Conservation (phyloP, 208 protist species). For the Wallacemonas rigidus region DNA sequence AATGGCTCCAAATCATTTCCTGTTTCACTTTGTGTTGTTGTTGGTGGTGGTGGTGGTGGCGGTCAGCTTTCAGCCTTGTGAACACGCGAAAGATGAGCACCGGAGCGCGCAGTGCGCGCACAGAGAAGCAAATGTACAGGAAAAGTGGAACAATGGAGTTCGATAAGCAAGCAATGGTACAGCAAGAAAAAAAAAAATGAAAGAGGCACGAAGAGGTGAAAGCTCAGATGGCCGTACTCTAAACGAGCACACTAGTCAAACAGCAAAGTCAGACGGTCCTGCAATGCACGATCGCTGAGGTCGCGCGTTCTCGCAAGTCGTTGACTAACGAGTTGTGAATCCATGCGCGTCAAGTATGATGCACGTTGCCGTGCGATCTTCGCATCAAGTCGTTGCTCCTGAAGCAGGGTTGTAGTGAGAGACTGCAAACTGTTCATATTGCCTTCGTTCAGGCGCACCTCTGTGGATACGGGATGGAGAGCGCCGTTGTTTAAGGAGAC, state of each 20-base stretch:
- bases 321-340: background rate
- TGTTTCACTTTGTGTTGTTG: no score
- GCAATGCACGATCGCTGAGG: background rate
- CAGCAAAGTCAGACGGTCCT: background rate
- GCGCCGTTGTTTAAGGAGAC: background rate
- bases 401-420: background rate
- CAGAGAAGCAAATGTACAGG: background rate
- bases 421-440: no score
- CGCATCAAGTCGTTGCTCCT: conserved; percentile 1
- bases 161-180: conserved; percentile 10
- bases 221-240: background rate
- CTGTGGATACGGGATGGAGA: no score
- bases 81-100: no score
- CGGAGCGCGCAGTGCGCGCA: background rate
- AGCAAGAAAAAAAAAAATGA: conserved; percentile 24
- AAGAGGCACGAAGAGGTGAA: conserved; percentile 3
- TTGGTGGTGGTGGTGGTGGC: no score
- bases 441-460: no score
- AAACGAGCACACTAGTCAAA: conserved; percentile 5
- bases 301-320: background rate
- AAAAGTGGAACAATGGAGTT: conserved; percentile 2
- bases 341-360: background rate
- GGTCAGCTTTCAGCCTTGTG: no score
- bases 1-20: no score
- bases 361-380: conserved; percentile 5